Base-by-base conservation (phyloP, 2,329 filamentous ascomycete species). In the Meredithiella fracta region DNA sequence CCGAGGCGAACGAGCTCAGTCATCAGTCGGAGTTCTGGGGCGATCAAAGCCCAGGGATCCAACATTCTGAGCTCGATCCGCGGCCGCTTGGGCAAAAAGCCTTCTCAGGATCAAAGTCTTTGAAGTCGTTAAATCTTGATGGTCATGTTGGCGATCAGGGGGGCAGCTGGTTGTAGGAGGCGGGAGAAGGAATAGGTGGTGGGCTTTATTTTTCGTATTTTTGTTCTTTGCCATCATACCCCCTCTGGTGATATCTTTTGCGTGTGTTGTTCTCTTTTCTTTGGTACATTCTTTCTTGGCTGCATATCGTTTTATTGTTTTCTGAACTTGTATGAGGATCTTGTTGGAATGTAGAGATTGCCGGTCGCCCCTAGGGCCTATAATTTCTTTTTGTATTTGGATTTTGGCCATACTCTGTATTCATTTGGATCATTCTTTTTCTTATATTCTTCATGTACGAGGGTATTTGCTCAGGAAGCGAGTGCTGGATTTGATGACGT, bases 211-310 rank as follows among this genome's bases (percentile, higher is more conserved):
- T 55, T 22, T 49, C 26, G 9, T 55, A 59, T 62, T 60, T 53
- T 60, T 56, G 60, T 63, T n/a, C 17, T 22, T 44, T 62, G 60
- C 62, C 60, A 59, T 62, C 15, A 23, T 37, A n/a, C 31, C 8
- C 29, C 62, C 44, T 52, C 34, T 51, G 20, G 8, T 65, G 61
- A 60, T 62, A 65, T 49, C 22, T 26, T 65, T 66, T 55, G 22
- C 50, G 63, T 65, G 65, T 61, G 51, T 60, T 61, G 59, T 51
- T 61, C 60, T 61, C 61, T 60, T 55, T 59, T 52, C 11, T 34
- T 11, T 34, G 29, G 5, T 34, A 5, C 5, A 34, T 34, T 34
- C 29, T 34, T 34, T 34, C 29, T n/a, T 34, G 29, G 5, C 11
- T 34, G 29, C 5, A 5, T 34, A 34, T 34, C 11, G 29, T 34